A percentile compares a stretch with the other conserved stretches of the same genome.
Evolutionary conservation across 1,139 yeast genomes (phyloP).

Genomic region (Nakaseomyces bracarensis): DNA sequence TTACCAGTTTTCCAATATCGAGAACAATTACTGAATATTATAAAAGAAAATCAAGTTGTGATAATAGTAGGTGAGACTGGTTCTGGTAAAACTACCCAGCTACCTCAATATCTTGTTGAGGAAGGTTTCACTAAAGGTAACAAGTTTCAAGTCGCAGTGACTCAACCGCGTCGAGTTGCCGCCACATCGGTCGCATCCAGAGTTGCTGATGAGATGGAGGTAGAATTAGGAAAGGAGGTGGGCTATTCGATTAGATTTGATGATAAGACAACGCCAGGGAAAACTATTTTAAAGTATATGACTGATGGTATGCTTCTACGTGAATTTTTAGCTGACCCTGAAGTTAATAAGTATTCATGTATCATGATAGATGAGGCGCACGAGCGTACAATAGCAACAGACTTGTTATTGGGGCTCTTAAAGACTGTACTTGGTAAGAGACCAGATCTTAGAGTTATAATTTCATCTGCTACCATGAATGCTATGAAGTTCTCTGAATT

Average conservation of each 20-base stretch:
- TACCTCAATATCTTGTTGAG: slow-evolving; percentile 80
- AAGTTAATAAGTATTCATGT: slow-evolving; percentile 59
- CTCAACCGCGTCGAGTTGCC: slow-evolving; percentile 71
- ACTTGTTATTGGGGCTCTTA: slow-evolving; percentile 71
- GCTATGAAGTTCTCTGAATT: slow-evolving; percentile 75
- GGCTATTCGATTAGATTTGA: slow-evolving; percentile 65
- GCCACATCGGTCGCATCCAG: slow-evolving; percentile 63
- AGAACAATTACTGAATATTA: slow-evolving; percentile 46
- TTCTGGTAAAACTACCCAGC: slow-evolving; percentile 92
- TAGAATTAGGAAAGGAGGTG: slow-evolving; percentile 51
- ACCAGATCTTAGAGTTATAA: slow-evolving; percentile 61
- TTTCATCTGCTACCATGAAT: slow-evolving; percentile 93
- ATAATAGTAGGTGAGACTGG: slow-evolving; percentile 97
- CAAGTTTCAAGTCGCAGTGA: slow-evolving; percentile 51
- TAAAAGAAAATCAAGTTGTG: slow-evolving; percentile 59
- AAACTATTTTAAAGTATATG: slow-evolving; percentile 61
- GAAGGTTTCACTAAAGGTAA: slow-evolving; percentile 59
- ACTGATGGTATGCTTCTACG: slow-evolving; percentile 91
- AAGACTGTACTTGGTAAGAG: slow-evolving; percentile 58
- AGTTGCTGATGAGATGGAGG: slow-evolving; percentile 59
- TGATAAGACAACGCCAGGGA: slow-evolving; percentile 42
- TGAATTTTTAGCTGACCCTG: slow-evolving; percentile 75
- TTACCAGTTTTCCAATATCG: slow-evolving; percentile 65
- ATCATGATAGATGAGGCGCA: slow-evolving; percentile 97
- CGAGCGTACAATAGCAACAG: slow-evolving; percentile 89